These are phyloP conservation scores for Gynandropsis gynandra DNA, from an alignment of 345 rosid species.

Conservation along the genomic window DNA sequence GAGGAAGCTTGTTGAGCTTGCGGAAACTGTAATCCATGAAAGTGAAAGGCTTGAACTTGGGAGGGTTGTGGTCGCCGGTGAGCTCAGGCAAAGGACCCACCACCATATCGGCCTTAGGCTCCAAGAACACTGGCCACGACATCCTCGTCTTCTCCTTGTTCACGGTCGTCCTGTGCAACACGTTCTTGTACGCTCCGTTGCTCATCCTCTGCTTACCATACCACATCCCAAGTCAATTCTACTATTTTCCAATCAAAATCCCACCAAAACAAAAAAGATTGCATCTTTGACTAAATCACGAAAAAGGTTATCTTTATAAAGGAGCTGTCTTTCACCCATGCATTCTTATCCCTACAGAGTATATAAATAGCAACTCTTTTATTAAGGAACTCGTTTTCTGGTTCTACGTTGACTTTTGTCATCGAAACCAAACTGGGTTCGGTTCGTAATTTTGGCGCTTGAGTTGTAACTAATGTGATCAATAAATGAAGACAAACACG, in stretches of 20 bases:
- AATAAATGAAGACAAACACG: not conserved
- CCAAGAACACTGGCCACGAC: slow-evolving; percentile 97
- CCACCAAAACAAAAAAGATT: not conserved
- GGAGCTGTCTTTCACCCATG: not conserved
- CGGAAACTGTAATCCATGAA: slow-evolving; percentile 67
- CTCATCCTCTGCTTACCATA: slow-evolving; percentile 49
- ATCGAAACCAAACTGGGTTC: too few species aligned
- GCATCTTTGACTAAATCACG: not conserved
- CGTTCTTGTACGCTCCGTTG: slow-evolving; percentile 62
- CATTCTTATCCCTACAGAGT: not conserved
- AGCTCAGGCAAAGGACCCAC: slow-evolving; percentile 67
- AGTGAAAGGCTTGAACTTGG: slow-evolving; percentile 52
- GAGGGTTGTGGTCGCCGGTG: slow-evolving; percentile 31
- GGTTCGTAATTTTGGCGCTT: too few species aligned
- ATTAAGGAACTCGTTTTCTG: too few species aligned
- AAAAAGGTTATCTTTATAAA: too few species aligned
- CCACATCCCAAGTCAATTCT: not conserved
- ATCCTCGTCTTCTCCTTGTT: slow-evolving; percentile 61
- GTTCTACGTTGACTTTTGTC: too few species aligned
- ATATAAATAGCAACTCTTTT: too few species aligned
- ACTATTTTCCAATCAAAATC: not conserved
- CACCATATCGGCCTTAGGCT: slow-evolving; percentile 54
- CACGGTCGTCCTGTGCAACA: slow-evolving; percentile 68
- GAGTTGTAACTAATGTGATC: too few species aligned
- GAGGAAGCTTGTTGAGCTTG: slow-evolving; percentile 74